Percentiles rank a stretch among this genome's conserved stretches.
These are phyloP conservation scores for Diaporthe citriasiana DNA, from an alignment of 2,329 filamentous ascomycete species.

Conservation along the genomic window DNA sequence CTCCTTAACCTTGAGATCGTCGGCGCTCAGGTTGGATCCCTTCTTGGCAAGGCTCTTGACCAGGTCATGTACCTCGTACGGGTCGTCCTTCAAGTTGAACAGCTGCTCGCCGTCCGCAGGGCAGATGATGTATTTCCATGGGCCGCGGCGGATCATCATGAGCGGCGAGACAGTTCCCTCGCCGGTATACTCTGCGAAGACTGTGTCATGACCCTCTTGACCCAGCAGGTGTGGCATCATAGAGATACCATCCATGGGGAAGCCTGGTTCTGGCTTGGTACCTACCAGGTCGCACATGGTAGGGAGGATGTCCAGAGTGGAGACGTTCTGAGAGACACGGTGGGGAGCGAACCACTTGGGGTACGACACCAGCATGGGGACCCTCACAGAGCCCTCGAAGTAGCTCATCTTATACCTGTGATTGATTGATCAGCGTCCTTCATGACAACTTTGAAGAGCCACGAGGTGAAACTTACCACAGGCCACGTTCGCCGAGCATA, in stretches of 20 bases:
- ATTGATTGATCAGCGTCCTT: not conserved
- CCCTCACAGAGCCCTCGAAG: conserved; percentile 91
- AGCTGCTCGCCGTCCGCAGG: conserved; percentile 87
- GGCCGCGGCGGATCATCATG: conserved; percentile 92
- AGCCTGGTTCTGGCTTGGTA: conserved; percentile 74
- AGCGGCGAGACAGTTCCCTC: conserved; percentile 91
- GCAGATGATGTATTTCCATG: conserved; percentile 93
- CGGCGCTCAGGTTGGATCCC: conserved; percentile 52
- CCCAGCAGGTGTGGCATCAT: conserved; percentile 83
- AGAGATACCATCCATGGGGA: conserved; percentile 90
- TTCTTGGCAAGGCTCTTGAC: conserved; percentile 61
- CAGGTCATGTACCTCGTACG: conserved; percentile 82
- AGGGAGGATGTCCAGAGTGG: conserved; percentile 89
- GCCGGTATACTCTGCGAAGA: conserved; percentile 95
- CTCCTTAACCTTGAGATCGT: conserved; percentile 61
- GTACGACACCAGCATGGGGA: conserved; percentile 88
- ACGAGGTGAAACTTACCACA: conserved; percentile 71
- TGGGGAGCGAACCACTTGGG: conserved; percentile 82
- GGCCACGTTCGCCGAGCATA: conserved; percentile 91
- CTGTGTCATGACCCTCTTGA: conserved; percentile 80
- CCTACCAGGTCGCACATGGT: conserved; percentile 89
- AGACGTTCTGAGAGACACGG: conserved; percentile 86
- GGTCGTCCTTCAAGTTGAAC: conserved; percentile 83
- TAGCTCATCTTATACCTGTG: conserved; percentile 92
- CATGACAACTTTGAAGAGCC: not conserved